These are phyloP conservation scores for Cymodocea nodosa DNA, from an alignment of 116 monocot species.

Conservation along the genomic window DNA sequence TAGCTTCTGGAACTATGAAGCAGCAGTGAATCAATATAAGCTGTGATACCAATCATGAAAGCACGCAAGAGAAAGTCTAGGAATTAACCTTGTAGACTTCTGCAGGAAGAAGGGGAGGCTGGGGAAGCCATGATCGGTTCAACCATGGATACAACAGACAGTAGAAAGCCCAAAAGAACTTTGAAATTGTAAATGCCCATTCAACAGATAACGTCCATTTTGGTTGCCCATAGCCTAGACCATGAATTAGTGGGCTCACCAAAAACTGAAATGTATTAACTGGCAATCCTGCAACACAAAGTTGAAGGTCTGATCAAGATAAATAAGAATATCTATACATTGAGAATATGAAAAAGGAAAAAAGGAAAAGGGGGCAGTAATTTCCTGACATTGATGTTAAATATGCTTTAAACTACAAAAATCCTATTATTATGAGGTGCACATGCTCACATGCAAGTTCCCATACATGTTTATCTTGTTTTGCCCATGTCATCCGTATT, in stretches of 20 bases:
- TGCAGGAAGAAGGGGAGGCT: constrained; percentile 84
- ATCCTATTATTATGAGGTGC: no score
- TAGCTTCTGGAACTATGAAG: no score
- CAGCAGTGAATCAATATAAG: no score
- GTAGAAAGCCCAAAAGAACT: constrained; percentile 40
- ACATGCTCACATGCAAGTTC: no score
- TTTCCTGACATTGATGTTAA: no score
- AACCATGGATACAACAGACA: constrained; percentile 73
- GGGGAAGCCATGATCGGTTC: constrained; percentile 58
- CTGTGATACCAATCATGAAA: neutral
- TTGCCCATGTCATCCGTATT: no score
- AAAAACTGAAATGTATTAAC: constrained; percentile 67
- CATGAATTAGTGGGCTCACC: constrained; percentile 44
- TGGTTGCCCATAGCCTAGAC: constrained; percentile 56
- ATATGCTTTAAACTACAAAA: no score
- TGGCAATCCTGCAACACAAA: constrained; percentile 50
- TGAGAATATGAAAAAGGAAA: neutral
- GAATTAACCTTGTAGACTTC: constrained; percentile 88
- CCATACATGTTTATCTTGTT: no score
- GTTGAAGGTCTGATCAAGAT: neutral
- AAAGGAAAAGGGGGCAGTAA: neutral
- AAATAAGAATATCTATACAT: neutral
- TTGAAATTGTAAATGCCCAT: constrained; percentile 38
- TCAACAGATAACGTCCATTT: constrained; percentile 41
- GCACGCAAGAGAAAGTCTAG: neutral